Evolutionary conservation across 2,329 filamentous ascomycete genomes (phyloP).

Genomic region (Fusarium albosuccineum): DNA sequence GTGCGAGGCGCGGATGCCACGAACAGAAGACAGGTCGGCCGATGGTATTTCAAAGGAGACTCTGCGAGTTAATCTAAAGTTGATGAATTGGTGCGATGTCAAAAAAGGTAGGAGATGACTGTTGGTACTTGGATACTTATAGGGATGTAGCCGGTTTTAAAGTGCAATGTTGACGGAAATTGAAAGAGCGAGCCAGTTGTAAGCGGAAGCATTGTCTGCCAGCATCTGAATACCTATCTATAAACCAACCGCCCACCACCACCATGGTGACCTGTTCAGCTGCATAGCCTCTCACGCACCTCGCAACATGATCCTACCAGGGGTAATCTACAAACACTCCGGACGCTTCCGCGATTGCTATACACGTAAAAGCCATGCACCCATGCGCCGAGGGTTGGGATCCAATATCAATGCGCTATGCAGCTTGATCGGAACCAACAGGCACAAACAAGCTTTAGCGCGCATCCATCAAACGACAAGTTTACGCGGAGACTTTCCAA

Average conservation of each 20-base stretch:
- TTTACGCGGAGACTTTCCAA: background rate
- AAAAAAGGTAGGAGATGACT: no score
- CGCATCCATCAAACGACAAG: background rate
- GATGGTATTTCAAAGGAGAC: no score
- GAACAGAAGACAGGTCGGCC: no score
- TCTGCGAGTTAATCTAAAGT: no score
- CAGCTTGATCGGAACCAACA: constrained; percentile 9
- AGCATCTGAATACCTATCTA: constrained; percentile 1
- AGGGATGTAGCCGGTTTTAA: no score
- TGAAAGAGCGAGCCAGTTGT: constrained; percentile 15
- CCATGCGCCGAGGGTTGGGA: constrained; percentile 5
- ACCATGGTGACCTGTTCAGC: constrained; percentile 5
- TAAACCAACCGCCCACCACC: background rate
- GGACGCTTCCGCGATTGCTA: background rate
- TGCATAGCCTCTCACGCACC: constrained; percentile 10
- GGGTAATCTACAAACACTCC: background rate
- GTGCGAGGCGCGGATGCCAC: no score
- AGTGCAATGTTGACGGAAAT: background rate
- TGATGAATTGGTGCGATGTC: no score
- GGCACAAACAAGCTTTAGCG: background rate
- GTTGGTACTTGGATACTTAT: no score
- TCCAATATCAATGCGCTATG: constrained; percentile 9
- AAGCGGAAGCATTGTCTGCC: constrained; percentile 11
- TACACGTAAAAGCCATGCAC: constrained; percentile 3
- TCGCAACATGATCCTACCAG: constrained; percentile 1